A percentile compares a stretch with the other conserved stretches of the same genome.
Conservation (phyloP, 2,329 filamentous ascomycete species). For the Thielaviopsis musarum region DNA sequence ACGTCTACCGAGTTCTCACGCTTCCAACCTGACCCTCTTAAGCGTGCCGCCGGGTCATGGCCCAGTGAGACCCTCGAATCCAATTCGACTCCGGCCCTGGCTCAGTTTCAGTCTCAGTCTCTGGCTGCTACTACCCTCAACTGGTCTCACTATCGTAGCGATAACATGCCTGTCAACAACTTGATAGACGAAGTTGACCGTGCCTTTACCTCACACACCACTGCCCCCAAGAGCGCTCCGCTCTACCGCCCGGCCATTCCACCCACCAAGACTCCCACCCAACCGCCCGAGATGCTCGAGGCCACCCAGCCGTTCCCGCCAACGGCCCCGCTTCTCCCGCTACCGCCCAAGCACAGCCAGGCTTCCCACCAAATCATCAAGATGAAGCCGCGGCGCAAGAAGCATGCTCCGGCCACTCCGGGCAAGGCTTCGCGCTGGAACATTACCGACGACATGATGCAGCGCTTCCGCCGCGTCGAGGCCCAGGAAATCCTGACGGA, state of each 20-base stretch:
- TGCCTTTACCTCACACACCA: not conserved
- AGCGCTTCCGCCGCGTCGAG: conserved; percentile 37
- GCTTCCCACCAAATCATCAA: conserved; percentile 4
- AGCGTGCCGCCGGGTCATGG: not conserved
- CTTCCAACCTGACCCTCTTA: not conserved
- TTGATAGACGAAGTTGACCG: conserved; percentile 2
- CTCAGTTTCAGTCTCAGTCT: not conserved
- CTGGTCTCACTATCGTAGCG: not conserved
- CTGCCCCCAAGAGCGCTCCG: conserved; percentile 8
- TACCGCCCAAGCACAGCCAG: not conserved
- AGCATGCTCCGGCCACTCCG: not conserved
- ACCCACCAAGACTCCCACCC: not conserved
- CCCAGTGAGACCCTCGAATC: not conserved
- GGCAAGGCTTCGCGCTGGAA: conserved; percentile 28
- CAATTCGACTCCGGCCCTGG: not conserved
- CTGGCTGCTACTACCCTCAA: not conserved
- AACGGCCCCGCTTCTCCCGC: conserved; percentile 1
- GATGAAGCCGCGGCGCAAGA: conserved; percentile 6
- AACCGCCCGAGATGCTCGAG: not conserved
- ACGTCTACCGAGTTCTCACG: conserved; percentile 10
- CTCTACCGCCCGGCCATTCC: conserved; percentile 3
- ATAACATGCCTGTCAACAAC: conserved; percentile 2
- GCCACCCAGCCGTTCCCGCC: conserved; percentile 2
- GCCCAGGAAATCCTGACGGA: conserved; percentile 43
- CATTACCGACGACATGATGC: conserved; percentile 37